Percentiles rank a stretch among this genome's conserved stretches.
These are phyloP conservation scores for Vitis cinerea DNA, from an alignment of 164 flowering plant species.

Conservation along the genomic window DNA sequence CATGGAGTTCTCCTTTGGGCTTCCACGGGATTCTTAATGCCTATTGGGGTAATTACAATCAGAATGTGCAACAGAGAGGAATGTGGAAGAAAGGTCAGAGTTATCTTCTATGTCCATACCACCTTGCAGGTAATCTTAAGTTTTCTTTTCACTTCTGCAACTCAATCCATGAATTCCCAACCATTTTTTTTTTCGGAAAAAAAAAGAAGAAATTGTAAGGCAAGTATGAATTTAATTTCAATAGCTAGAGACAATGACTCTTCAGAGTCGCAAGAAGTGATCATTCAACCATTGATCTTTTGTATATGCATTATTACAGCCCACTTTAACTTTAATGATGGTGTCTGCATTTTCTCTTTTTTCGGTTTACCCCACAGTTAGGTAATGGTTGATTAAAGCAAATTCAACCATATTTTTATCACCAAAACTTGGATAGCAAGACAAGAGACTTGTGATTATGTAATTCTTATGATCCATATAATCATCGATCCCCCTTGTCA, in stretches of 20 bases:
- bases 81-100: conserved; percentile 37
- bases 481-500: background rate
- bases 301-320: conserved; percentile 4
- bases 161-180: background rate
- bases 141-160: background rate
- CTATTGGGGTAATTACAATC: conserved; percentile 66
- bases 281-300: conserved; percentile 19
- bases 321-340: conserved; percentile 29
- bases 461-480: background rate
- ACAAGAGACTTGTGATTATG: background rate
- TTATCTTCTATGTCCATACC: conserved; percentile 64
- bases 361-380: background rate
- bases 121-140: conserved; percentile 55
- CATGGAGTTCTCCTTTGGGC: conserved; percentile 77
- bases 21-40: conserved; percentile 84
- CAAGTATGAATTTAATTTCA: background rate
- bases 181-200: background rate
- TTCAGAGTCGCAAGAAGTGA: background rate
- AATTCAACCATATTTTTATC: conserved; percentile 8
- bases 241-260: background rate
- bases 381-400: background rate
- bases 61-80: conserved; percentile 51
- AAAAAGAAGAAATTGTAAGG: no score
- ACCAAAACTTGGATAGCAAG: conserved; percentile 30
- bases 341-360: conserved; percentile 9